Conservation (phyloP, 2,329 filamentous ascomycete species). For the Verticillium tricorpus region DNA sequence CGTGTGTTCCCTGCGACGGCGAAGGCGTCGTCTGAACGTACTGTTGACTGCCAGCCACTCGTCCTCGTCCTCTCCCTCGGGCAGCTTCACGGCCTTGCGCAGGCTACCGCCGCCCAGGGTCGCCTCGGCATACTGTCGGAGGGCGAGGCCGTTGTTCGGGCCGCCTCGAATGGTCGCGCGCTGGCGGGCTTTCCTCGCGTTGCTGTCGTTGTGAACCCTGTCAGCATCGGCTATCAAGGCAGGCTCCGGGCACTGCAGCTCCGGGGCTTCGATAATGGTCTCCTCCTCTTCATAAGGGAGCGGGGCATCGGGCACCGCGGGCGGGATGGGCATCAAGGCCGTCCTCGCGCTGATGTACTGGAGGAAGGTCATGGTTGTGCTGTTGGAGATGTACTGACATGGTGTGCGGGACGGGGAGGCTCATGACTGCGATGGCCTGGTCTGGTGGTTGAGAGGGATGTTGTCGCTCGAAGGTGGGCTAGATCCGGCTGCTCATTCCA, state of each 20-base stretch:
- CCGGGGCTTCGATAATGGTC: conserved; percentile 11
- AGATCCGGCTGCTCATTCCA: conserved; percentile 28
- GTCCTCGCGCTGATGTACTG: conserved; percentile 18
- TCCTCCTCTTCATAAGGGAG: conserved; percentile 13
- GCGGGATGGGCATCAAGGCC: conserved; percentile 9
- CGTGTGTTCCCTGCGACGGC: neutral
- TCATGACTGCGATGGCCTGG: conserved; percentile 4
- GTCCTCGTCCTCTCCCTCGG: conserved; percentile 95
- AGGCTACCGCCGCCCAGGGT: conserved; percentile 92
- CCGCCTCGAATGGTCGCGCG: conserved; percentile 81
- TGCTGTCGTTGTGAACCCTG: conserved; percentile 45
- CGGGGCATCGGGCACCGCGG: conserved; percentile 10
- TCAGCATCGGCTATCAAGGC: conserved; percentile 23
- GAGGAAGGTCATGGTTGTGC: conserved; percentile 11
- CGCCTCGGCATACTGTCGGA: conserved; percentile 96
- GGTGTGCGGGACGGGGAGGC: conserved; percentile 6
- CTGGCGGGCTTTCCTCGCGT: conserved; percentile 82
- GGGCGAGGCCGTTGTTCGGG: conserved; percentile 73
- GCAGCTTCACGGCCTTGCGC: conserved; percentile 92
- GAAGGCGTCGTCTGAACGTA: conserved; percentile 36
- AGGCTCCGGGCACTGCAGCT: conserved; percentile 5
- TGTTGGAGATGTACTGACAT: conserved; percentile 14
- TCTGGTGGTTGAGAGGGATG: conserved; percentile 4
- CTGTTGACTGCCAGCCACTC: conserved; percentile 98
- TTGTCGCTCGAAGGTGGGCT: neutral